These are phyloP conservation scores for Handroanthus guayacan DNA, from an alignment of 257 asterid species.

Conservation along the genomic window DNA sequence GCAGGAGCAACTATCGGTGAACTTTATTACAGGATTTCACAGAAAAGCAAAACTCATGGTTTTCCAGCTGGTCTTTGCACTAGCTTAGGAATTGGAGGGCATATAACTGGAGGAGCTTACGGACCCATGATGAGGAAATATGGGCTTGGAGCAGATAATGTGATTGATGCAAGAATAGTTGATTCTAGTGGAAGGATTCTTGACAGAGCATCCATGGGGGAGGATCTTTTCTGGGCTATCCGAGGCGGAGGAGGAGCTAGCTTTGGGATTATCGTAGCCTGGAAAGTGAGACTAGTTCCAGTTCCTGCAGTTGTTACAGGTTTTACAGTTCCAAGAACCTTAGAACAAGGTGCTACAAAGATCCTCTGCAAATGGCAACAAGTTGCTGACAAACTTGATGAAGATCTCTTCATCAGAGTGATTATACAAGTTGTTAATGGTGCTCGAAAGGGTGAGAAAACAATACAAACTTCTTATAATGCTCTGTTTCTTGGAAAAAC, in stretches of 20 bases:
- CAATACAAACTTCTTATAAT: constrained; percentile 51
- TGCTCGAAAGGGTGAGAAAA: constrained; percentile 46
- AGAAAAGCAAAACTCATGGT: constrained; percentile 45
- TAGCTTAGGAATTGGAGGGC: constrained; percentile 69
- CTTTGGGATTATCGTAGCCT: constrained; percentile 58
- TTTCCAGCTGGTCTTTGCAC: constrained; percentile 63
- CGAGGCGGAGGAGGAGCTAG: constrained; percentile 74
- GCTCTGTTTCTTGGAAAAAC: constrained; percentile 58
- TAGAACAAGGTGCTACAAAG: constrained; percentile 51
- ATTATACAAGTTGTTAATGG: constrained; percentile 44
- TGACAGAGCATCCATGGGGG: constrained; percentile 61
- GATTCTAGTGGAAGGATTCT: constrained; percentile 60
- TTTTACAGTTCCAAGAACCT: constrained; percentile 59
- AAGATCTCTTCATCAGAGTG: constrained; percentile 65
- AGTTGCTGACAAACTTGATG: constrained; percentile 59
- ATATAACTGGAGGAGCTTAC: constrained; percentile 66
- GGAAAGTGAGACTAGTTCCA: constrained; percentile 62
- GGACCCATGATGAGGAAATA: constrained; percentile 68
- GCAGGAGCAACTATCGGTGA: constrained; percentile 54
- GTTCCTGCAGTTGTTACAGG: constrained; percentile 66
- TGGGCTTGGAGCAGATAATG: constrained; percentile 68
- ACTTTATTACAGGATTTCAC: constrained; percentile 46
- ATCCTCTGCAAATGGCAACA: constrained; percentile 64
- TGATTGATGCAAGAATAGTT: constrained; percentile 58
- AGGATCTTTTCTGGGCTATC: constrained; percentile 67